Percentiles rank a stretch among this genome's conserved stretches.
phyloP scores from a whole-genome alignment of 495 filamentous ascomycete species.

The Xylaria grammica region DNA sequence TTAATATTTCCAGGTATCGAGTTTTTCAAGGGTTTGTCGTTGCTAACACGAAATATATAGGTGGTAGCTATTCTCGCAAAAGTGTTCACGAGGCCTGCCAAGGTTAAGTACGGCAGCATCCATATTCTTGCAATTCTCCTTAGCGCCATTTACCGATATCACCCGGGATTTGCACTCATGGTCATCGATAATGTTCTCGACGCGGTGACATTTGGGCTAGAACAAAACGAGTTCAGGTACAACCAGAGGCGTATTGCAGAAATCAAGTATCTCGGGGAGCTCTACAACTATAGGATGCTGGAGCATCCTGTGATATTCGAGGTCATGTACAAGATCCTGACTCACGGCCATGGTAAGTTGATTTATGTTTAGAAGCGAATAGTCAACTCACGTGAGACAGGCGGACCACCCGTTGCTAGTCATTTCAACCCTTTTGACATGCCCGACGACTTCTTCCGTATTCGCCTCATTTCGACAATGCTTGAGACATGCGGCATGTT shows the following conservation, averaged over 20 bases:
- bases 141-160: slow-evolving; percentile 85
- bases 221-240: slow-evolving; percentile 96
- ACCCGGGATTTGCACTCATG: slow-evolving; percentile 84
- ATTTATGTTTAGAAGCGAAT: background rate
- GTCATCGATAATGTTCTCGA: slow-evolving; percentile 92
- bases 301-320: slow-evolving; percentile 97
- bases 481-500: slow-evolving; percentile 96
- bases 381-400: slow-evolving; percentile 48
- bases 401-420: slow-evolving; percentile 80
- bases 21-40: background rate
- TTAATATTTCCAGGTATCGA: background rate
- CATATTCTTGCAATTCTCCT: slow-evolving; percentile 93
- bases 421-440: slow-evolving; percentile 76
- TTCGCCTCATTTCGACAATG: slow-evolving; percentile 85
- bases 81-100: slow-evolving; percentile 92
- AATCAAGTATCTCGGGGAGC: slow-evolving; percentile 94
- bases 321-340: slow-evolving; percentile 90
- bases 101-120: slow-evolving; percentile 97
- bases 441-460: slow-evolving; percentile 94
- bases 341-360: slow-evolving; percentile 78
- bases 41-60: slow-evolving; percentile 39
- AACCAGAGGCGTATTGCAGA: slow-evolving; percentile 95
- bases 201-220: slow-evolving; percentile 83
- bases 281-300: slow-evolving; percentile 98
- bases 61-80: slow-evolving; percentile 85